A percentile compares a stretch with the other conserved stretches of the same genome.
Evolutionary conservation across 2,329 filamentous ascomycete species (phyloP).

Genomic region (Xylariaceae sp.): DNA sequence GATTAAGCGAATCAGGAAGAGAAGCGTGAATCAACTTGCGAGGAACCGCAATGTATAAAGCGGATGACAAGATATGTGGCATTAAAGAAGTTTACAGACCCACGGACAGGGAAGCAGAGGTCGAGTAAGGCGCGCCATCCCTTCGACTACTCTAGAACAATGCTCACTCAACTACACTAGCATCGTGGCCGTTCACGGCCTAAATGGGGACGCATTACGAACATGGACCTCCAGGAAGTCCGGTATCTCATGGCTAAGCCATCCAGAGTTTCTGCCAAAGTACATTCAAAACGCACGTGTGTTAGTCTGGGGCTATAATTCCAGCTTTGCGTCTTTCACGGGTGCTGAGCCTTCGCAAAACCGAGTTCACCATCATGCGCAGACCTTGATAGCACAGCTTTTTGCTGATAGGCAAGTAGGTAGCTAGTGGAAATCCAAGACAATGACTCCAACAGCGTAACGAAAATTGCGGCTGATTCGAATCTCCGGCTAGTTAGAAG

Average conservation of each 20-base stretch:
- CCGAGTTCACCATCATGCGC: slow-evolving; percentile 33
- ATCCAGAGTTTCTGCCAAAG: slow-evolving; percentile 32
- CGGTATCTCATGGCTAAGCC: slow-evolving; percentile 33
- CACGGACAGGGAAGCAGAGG: slow-evolving; percentile 3
- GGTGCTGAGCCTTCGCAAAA: slow-evolving; percentile 14
- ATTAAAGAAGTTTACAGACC: slow-evolving; percentile 9
- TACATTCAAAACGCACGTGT: slow-evolving; percentile 28
- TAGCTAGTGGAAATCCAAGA: background rate
- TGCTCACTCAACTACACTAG: slow-evolving; percentile 12
- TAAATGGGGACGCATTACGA: slow-evolving; percentile 35
- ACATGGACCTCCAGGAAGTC: slow-evolving; percentile 35
- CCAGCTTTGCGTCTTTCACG: slow-evolving; percentile 17
- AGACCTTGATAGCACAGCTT: slow-evolving; percentile 32
- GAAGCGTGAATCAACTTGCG: background rate
- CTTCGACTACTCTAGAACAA: background rate
- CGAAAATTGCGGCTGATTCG: background rate
- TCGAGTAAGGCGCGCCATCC: slow-evolving; percentile 5
- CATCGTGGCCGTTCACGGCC: slow-evolving; percentile 40
- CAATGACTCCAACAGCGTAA: background rate
- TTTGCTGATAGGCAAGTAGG: slow-evolving; percentile 30
- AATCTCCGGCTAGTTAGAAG: slow-evolving; percentile 23
- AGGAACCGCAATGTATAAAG: background rate
- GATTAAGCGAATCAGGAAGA: background rate
- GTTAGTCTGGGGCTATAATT: slow-evolving; percentile 31
- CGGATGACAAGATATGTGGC: slow-evolving; percentile 4